These are phyloP conservation scores for Onygenales sp. DNA, from an alignment of 2,329 filamentous ascomycete genomes.

Conservation along the genomic window DNA sequence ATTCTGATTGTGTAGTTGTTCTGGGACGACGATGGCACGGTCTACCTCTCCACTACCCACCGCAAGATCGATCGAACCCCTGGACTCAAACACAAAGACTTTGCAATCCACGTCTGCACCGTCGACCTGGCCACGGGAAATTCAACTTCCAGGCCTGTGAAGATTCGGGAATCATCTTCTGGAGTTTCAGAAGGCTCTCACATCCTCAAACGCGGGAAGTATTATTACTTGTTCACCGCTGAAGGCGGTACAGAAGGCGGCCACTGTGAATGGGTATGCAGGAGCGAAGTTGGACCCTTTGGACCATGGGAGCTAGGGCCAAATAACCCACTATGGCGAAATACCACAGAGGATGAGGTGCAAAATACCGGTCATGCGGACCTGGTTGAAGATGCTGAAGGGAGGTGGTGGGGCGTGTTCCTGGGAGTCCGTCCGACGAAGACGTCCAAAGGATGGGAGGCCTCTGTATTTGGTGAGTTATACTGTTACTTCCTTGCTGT, in stretches of 20 bases:
- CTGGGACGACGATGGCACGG: constrained; percentile 42
- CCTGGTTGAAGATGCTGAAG: constrained; percentile 36
- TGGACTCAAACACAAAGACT: constrained; percentile 39
- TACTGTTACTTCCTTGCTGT: not conserved
- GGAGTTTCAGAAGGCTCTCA: constrained; percentile 46
- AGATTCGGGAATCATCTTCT: constrained; percentile 37
- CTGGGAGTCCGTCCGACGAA: constrained; percentile 36
- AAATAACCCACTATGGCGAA: constrained; percentile 47
- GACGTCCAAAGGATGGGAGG: constrained; percentile 21
- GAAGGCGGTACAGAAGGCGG: constrained; percentile 45
- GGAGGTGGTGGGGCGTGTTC: constrained; percentile 42
- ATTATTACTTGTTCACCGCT: constrained; percentile 45
- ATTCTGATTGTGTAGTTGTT: constrained; percentile 31
- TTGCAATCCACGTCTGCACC: constrained; percentile 33
- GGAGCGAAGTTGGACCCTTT: constrained; percentile 44
- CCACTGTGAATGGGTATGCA: constrained; percentile 48
- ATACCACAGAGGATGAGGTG: constrained; percentile 39
- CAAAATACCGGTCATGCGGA: constrained; percentile 44
- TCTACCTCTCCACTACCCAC: constrained; percentile 39
- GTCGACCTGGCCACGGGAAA: constrained; percentile 24
- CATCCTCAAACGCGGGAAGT: constrained; percentile 42
- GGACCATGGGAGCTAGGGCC: constrained; percentile 56
- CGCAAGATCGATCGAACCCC: constrained; percentile 29
- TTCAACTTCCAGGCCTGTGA: constrained; percentile 21
- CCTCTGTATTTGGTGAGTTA: constrained; percentile 33